A percentile compares a stretch with the other conserved stretches of the same genome.
These are phyloP conservation scores for Syzygium jambos DNA, from an alignment of 345 rosid genomes.

Conservation along the genomic window DNA sequence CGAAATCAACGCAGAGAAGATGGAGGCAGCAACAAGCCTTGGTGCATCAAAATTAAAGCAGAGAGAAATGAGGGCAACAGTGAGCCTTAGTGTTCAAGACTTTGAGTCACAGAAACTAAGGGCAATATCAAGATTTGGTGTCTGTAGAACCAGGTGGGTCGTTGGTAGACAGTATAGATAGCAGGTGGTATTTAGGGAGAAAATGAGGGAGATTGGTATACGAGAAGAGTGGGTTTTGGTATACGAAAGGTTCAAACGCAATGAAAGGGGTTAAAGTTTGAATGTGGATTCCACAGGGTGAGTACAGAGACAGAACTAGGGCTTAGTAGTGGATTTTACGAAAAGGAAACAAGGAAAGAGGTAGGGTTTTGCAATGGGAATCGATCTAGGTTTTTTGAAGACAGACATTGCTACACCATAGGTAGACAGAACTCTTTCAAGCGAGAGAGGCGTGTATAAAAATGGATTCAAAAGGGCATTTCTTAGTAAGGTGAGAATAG, in stretches of 20 bases:
- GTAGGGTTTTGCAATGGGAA: background rate
- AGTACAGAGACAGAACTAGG: background rate
- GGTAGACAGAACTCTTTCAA: background rate
- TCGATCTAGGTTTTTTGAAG: background rate
- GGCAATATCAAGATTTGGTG: too few relatives aligned
- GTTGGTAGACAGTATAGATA: background rate
- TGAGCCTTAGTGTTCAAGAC: background rate
- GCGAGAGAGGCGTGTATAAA: background rate
- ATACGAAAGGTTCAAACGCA: too few relatives aligned
- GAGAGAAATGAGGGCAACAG: background rate
- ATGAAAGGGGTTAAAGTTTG: background rate
- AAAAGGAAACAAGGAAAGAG: rapidly evolving
- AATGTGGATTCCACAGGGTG: background rate
- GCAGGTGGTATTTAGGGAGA: background rate
- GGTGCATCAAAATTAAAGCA: background rate
- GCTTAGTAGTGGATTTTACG: background rate
- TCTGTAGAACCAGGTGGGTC: background rate
- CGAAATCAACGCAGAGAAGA: background rate
- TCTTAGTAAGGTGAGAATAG: too few relatives aligned
- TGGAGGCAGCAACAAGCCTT: background rate
- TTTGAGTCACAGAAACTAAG: background rate
- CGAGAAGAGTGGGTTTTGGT: background rate
- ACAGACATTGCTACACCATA: background rate
- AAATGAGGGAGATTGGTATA: background rate
- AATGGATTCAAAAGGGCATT: too few relatives aligned